Evolutionary conservation across 495 filamentous ascomycete genomes (phyloP), one percentile per base, ranked within the genome.

Genomic region (Neurospora sp.): DNA sequence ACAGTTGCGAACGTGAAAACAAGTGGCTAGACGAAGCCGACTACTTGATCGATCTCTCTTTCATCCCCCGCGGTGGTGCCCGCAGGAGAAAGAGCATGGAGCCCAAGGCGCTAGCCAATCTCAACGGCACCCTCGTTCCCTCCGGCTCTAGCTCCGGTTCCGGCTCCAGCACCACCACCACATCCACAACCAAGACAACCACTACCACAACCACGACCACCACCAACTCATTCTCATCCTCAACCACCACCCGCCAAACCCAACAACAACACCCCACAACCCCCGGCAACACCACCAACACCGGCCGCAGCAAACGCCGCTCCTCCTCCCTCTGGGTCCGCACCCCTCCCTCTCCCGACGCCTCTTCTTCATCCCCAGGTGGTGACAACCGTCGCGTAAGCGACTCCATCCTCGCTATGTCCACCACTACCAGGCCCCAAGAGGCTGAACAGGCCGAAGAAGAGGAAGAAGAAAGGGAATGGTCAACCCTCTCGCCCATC

Each of bases 51-150:
- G 91, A 94, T 79, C 90, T 89, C 40, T 84, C 89, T 1, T 82
- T 90, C 40, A 82, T 95, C 40, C 93, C 93, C 22, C 90, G 93
- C 2, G 93, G 92, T 8, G 92, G 92, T 20, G 86, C 87, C 53
- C 90, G 93, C 73, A 89, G 94, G 40, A 88, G 93, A 42, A 97
- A 96, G 87, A 93, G 91, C 73, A 97, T 97, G 94, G 93, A 97
- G 81, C 94, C 94, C 3, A 88, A 89, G 73, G 88, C 91, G 3
- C 82, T 97, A 14, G 86, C 89, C 73, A 94, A 94, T 71, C 74
- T 91, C 35, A 92, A 94, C 72, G 89, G 90, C 39, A 91, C 85
- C 3, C 82, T 93, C 5, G 78, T 88, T 18, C 77, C 82, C 14
- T 84, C 87, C 3, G 79, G 82, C 7, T 74, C 76, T 22, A 81